Evolutionary conservation across 75 land plant genomes (phyloP).

Genomic region (Azolla pinnata): DNA sequence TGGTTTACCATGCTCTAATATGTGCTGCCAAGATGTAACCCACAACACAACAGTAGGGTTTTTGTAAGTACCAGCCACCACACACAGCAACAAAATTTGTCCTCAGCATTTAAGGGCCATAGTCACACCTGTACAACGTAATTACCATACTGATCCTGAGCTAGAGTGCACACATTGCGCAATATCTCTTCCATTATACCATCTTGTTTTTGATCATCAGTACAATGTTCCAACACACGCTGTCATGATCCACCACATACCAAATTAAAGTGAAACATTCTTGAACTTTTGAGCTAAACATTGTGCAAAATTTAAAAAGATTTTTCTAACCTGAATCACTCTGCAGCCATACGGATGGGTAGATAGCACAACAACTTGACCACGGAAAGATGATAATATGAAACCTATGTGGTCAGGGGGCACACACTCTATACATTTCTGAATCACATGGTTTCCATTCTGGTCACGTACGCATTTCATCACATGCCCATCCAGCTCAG

Average conservation of each 20-base stretch:
- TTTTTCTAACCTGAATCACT: constrained; percentile 23
- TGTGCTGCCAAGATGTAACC: constrained; percentile 53
- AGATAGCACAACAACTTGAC: constrained; percentile 24
- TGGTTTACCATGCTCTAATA: constrained; percentile 79
- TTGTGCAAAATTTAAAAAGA: not conserved
- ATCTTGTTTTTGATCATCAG: constrained; percentile 38
- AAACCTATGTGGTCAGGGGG: constrained; percentile 64
- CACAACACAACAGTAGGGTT: not conserved
- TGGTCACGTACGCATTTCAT: constrained; percentile 92
- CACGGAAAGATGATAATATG: constrained; percentile 21
- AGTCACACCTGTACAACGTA: constrained; percentile 40
- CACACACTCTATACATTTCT: constrained; percentile 93
- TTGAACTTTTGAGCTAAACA: not conserved
- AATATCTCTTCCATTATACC: constrained; percentile 63
- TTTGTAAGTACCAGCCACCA: no score
- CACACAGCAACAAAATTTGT: not conserved
- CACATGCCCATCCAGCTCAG: constrained; percentile 88
- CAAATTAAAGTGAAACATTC: not conserved
- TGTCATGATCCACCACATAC: constrained; percentile 9
- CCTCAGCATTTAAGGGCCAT: not conserved
- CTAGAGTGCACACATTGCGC: constrained; percentile 36
- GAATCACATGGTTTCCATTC: constrained; percentile 98
- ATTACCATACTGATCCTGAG: constrained; percentile 63
- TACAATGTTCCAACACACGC: constrained; percentile 69
- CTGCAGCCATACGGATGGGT: constrained; percentile 37